These are phyloP conservation scores for Alloascoidea hylecoeti DNA, from an alignment of 805 yeast genomes.

Conservation along the genomic window DNA sequence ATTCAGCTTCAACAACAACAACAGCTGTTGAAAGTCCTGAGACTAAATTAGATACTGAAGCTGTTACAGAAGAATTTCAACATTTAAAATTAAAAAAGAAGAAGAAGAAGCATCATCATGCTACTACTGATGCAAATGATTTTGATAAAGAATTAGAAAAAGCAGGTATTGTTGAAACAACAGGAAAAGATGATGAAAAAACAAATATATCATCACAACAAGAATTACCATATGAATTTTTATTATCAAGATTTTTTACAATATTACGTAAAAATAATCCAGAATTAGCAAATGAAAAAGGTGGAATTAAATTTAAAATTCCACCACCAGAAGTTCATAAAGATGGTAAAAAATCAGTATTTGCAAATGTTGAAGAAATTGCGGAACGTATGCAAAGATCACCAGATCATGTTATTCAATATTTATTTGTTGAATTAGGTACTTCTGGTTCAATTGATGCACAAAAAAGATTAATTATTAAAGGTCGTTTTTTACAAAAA, in stretches of 20 bases:
- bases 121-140: conserved; percentile 48
- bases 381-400: conserved; percentile 90
- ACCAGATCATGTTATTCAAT: conserved; percentile 94
- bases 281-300: conserved; percentile 93
- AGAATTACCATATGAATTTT: conserved; percentile 61
- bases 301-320: conserved; percentile 84
- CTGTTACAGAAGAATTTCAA: conserved; percentile 54
- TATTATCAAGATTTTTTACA: conserved; percentile 74
- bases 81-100: conserved; percentile 25
- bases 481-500: conserved; percentile 97
- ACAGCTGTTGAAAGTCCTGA: conserved; percentile 20
- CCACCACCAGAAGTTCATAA: conserved; percentile 96
- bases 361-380: conserved; percentile 91
- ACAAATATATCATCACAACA: conserved; percentile 25
- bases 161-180: conserved; percentile 49
- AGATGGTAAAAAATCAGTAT: conserved; percentile 96
- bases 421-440: conserved; percentile 96
- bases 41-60: conserved; percentile 32
- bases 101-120: conserved; percentile 63
- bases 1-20: no score
- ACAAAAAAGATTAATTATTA: conserved; percentile 89
- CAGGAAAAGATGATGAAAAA: conserved; percentile 17
- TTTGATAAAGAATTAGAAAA: conserved; percentile 82
- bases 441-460: conserved; percentile 99
- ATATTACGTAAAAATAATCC: conserved; percentile 91